Evolutionary conservation across 116 monocot species (phyloP), one percentile per base, ranked within the genome.

Genomic region (Thalassia testudinum): DNA sequence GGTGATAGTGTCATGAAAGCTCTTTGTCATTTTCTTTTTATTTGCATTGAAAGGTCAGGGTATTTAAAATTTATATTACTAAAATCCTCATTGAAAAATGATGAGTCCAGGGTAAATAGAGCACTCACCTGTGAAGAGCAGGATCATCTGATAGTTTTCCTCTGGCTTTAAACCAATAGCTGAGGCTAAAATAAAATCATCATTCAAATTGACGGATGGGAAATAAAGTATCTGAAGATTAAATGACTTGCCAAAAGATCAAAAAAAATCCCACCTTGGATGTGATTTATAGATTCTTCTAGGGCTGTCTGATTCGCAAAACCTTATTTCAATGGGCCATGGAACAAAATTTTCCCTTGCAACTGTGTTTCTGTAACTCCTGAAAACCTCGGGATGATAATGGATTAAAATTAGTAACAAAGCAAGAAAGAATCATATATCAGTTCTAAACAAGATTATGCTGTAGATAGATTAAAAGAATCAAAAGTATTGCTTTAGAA

Each of bases 321-420:
- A 95, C 49, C 67, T 84, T 60, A 95, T 78, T 53, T 95, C 85
- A 62, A 88, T 70, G 38, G 95, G 95, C 78, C 73, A 81, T 25
- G 85, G 88, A 63, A 79, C 56, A 66, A 85, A 95, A 34, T 76
- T 77, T 58, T 49, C 57, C 47, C 62, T 69, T 42, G 88, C 84
- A 18, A 74, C 78, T 13, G 47, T 69, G 26, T 78, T 85, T 26
- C 95, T 70, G 56, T 81, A 88, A 10, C 48, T 52, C 65, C 88
- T 95, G 76, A 26, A 23, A 54, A 7, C n/a, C n/a, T n/a, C n/a
- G 7, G 22, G 8, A 23, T 50, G 49, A 23, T 53, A n/a, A 28
- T 26, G 26, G 5, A 26, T 53, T 12, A 23, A 34, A 12, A 34
- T 34, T 24, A 20, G 21, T n/a, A n/a, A 26, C 7, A 13, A 48